Evolutionary conservation across 352 stramenopile genomes (phyloP).

Genomic region (Pythium phragmitis): DNA sequence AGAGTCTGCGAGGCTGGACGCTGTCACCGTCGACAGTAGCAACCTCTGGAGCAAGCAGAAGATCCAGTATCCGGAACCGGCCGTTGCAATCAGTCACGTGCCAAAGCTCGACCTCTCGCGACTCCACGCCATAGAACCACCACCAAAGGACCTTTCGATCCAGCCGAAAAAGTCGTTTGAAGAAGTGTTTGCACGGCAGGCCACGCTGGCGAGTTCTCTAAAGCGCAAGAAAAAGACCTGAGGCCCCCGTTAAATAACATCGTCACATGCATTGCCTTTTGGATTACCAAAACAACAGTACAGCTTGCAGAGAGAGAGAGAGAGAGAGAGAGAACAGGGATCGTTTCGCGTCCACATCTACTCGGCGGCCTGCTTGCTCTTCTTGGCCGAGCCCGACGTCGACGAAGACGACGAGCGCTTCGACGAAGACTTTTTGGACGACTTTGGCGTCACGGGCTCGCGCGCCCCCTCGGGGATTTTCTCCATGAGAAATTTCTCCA

Average conservation of each 20-base stretch:
- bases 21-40: neutral
- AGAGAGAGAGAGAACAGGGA: neutral
- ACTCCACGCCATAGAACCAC: slow-evolving; percentile 7
- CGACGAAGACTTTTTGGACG: slow-evolving; percentile 38
- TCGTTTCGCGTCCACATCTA: neutral
- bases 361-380: slow-evolving; percentile 45
- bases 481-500: slow-evolving; percentile 80
- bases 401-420: slow-evolving; percentile 27
- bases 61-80: neutral
- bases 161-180: slow-evolving; percentile 46
- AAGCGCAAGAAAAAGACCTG: slow-evolving; percentile 40
- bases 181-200: slow-evolving; percentile 46
- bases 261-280: neutral
- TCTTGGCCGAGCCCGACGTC: slow-evolving; percentile 45
- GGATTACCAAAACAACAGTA: too few species aligned
- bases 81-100: neutral
- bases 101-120: slow-evolving; percentile 28
- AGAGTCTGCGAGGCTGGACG: neutral
- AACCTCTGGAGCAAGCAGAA: slow-evolving; percentile 27
- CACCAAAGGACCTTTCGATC: neutral
- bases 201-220: slow-evolving; percentile 49
- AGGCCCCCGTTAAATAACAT: slow-evolving; percentile 14
- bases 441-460: slow-evolving; percentile 68
- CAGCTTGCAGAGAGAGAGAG: neutral
- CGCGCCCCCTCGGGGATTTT: slow-evolving; percentile 68